phyloP scores from a whole-genome alignment of 495 filamentous ascomycete genomes.

The Neurospora hispaniola region DNA sequence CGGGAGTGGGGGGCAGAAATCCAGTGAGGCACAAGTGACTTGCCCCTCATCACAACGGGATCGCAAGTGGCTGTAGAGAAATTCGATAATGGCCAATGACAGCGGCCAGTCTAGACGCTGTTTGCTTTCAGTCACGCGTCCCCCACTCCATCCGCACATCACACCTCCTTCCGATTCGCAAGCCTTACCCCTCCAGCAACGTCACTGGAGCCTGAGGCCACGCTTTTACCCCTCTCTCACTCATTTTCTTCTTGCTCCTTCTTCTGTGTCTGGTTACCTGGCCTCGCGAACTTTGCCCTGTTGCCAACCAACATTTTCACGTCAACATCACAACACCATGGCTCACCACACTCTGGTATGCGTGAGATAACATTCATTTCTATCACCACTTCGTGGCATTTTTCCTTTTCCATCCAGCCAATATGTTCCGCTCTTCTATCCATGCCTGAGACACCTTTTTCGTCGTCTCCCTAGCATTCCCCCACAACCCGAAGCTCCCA shows the following conservation, averaged over 20 bases:
- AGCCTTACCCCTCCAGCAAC: background rate
- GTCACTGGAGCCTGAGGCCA: background rate
- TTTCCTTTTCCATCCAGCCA: background rate
- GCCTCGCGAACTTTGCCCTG: too few relatives aligned
- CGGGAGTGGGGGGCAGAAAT: background rate
- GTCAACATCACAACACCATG: background rate
- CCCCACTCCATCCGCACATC: background rate
- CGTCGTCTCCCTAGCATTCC: slow-evolving; percentile 19
- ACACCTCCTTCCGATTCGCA: background rate
- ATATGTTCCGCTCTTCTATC: background rate
- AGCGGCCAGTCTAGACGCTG: background rate
- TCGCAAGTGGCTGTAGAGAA: background rate
- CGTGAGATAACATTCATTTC: background rate
- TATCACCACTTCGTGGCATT: background rate
- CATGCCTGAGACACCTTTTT: background rate
- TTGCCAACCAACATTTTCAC: too few relatives aligned
- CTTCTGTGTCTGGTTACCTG: too few relatives aligned
- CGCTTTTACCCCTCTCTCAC: background rate
- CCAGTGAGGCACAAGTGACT: too few relatives aligned
- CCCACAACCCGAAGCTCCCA: slow-evolving; percentile 9
- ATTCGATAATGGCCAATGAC: too few relatives aligned
- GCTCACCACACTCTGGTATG: background rate
- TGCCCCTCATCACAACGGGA: background rate
- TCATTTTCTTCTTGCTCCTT: background rate
- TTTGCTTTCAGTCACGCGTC: background rate